phyloP scores from a whole-genome alignment of 192 early-diverging fungal genomes.

The Umbelopsis ramanniana region DNA sequence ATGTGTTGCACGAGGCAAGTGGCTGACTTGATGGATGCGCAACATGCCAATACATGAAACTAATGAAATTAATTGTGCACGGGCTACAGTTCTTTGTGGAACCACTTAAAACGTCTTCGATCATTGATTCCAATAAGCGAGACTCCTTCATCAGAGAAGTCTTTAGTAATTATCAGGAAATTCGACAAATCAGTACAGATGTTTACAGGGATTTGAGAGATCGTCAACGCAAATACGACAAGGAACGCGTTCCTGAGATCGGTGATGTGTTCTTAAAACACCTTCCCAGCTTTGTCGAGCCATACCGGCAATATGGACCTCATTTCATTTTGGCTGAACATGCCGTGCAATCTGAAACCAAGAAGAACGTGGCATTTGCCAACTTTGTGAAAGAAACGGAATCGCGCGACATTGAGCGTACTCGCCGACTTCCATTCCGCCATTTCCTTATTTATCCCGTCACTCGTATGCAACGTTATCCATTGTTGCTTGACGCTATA shows the following conservation, averaged over 20 bases:
- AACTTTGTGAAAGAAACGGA: slow-evolving; percentile 68
- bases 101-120: neutral
- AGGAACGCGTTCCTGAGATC: slow-evolving; percentile 67
- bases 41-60: too few relatives aligned
- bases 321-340: slow-evolving; percentile 82
- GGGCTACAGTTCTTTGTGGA: slow-evolving; percentile 21
- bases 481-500: slow-evolving; percentile 80
- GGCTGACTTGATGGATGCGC: neutral
- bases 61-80: too few relatives aligned
- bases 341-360: slow-evolving; percentile 77
- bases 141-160: slow-evolving; percentile 79
- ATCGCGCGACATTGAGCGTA: slow-evolving; percentile 27
- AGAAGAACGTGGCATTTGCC: slow-evolving; percentile 63
- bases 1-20: slow-evolving; percentile 77
- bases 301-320: slow-evolving; percentile 83
- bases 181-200: slow-evolving; percentile 52
- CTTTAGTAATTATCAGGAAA: slow-evolving; percentile 64
- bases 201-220: slow-evolving; percentile 61
- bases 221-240: slow-evolving; percentile 56
- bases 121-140: slow-evolving; percentile 45
- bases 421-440: slow-evolving; percentile 32
- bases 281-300: slow-evolving; percentile 67
- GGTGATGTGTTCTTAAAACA: slow-evolving; percentile 85
- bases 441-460: slow-evolving; percentile 74
- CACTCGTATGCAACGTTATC: slow-evolving; percentile 85